Evolutionary conservation across 352 stramenopile genomes (phyloP), one percentile per base, ranked within the genome.

Genomic region (Phytophthora capsici): DNA sequence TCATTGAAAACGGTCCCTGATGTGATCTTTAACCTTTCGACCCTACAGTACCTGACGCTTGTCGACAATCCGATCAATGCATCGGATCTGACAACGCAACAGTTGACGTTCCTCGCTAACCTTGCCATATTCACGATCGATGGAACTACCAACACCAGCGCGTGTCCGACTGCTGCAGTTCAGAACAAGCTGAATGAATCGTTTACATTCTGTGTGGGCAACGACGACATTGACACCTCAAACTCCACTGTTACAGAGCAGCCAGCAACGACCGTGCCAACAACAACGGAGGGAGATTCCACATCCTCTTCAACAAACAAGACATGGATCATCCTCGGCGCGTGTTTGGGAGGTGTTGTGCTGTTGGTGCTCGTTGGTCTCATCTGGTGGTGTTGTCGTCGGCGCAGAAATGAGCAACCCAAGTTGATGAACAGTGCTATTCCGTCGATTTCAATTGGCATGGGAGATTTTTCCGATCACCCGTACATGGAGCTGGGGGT

Each of bases 61-160:
- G 45, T 50, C 9, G 26, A 47, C 34, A 93, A 93, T 41, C 80
- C 82, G 8, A 70, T 91, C 25, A 86, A 85, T 54, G 71, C 79
- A 19, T 85, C 77, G 16, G 48, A 51, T 13, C 57, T 93, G 32
- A 82, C 78, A 41, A 60, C 25, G 12, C 57, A 70, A 9, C 72
- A 93, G 53, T 84, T 91, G 14, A 58, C 55, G 16, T 86, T 88
- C 36, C 72, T 93, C n/a, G 69, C 84, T 2, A 69, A 62, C n/a
- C 65, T 93, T 43, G 19, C 32, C 2, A 61, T 73, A 10, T 79
- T 93, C 53, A 69, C 62, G 8, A 76, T 93, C 49, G 78, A 88
- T 30, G 77, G 78, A 14, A 69, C 63, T 19, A 88, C 77, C 13
- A 73, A 74, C 47, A 89, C 82, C 46, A 75, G 62, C 17, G 73